Evolutionary conservation across 345 rosid species (phyloP), one percentile per base, ranked within the genome.

Genomic region (Lepidium didymum): DNA sequence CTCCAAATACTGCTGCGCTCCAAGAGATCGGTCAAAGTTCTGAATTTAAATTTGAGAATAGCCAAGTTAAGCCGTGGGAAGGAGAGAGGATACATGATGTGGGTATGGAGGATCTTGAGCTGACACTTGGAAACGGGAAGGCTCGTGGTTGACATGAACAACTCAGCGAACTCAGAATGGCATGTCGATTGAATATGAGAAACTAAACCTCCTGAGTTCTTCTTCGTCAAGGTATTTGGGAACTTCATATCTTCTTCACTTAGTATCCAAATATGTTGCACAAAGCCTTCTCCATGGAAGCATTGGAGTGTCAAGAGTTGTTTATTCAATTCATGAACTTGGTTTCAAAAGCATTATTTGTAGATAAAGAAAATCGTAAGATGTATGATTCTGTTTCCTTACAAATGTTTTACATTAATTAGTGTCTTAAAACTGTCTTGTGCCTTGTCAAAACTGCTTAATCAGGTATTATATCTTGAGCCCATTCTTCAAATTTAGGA

Each of bases 61-160:
- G 83, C 8, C 97, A 82, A 72, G 97, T 91, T 49, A 94, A 87
- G 77, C 91, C 99, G 0, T 94, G 99, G 99, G 97, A 94, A 81
- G 99, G 99, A 64, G 99, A 94, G 82, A 87, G 81, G 87, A 94
- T 94, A 67, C 97, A 89, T 58, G 99, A 94, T 55, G 92, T 88
- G 19, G 96, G 89, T 50, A 56, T 94, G 83, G 99, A 91, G 49
- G 99, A 91, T 70, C 89, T 94, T 10, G 99, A 94, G 84, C 97
- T 94, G 79, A 89, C 96, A 4, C 96, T 94, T 41, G 99, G 96
- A 61, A 83, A 73, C 14, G 79, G 83, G 43, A 94, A 94, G 82
- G 86, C 84, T 60, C 85, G 79, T 78, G 76, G 68, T 74, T 93
- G 72, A 74, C 19, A n/a, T 38, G 16, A 47, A 56, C 38, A 12